phyloP scores from a whole-genome alignment of 768 basidiomycete species.

The Boletus rubroflammeus region DNA sequence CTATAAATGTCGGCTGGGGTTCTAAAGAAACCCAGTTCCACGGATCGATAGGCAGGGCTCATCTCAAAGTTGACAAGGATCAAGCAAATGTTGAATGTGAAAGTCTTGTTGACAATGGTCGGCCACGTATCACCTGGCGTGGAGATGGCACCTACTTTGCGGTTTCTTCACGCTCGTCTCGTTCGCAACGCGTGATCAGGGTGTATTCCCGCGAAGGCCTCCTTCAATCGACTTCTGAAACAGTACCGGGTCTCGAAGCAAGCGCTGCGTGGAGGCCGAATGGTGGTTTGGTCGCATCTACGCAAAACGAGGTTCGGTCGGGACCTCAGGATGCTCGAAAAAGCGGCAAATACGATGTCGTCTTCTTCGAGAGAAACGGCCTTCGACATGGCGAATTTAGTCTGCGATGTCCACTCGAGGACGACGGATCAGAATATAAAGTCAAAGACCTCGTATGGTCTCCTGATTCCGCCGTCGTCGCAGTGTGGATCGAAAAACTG shows the following conservation, averaged over 20 bases:
- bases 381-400: conserved; percentile 87
- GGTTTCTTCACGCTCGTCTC: conserved; percentile 67
- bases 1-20: conserved; percentile 97
- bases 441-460: conserved; percentile 84
- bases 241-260: conserved; percentile 79
- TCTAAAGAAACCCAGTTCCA: conserved; percentile 97
- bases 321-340: conserved; percentile 65
- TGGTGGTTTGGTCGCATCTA: conserved; percentile 78
- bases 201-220: conserved; percentile 45
- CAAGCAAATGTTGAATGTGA: conserved; percentile 39
- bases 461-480: conserved; percentile 79
- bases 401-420: conserved; percentile 39
- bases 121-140: conserved; percentile 84
- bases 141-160: conserved; percentile 90
- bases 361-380: conserved; percentile 96
- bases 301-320: conserved; percentile 73
- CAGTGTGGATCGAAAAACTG: conserved; percentile 75
- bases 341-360: conserved; percentile 73
- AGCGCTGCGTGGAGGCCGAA: conserved; percentile 80
- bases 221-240: conserved; percentile 83
- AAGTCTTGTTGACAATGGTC: conserved; percentile 67
- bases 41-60: conserved; percentile 84
- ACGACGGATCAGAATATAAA: conserved; percentile 58
- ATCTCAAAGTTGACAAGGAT: conserved; percentile 50
- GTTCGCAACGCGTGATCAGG: conserved; percentile 24